phyloP scores from a whole-genome alignment of 2,329 filamentous ascomycete genomes.

The Aureobasidium sp. region DNA sequence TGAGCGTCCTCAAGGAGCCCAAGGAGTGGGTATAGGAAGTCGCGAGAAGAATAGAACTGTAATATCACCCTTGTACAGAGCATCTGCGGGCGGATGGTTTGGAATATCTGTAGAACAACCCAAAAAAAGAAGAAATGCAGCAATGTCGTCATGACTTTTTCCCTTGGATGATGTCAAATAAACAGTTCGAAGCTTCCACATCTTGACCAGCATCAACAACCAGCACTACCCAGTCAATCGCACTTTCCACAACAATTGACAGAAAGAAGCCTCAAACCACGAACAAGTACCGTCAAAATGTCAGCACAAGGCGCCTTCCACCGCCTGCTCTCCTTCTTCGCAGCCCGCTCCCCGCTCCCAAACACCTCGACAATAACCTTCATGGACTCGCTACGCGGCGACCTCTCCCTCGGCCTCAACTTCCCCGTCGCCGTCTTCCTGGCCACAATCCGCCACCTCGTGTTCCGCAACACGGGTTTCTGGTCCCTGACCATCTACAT shows the following conservation, averaged over 20 bases:
- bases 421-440: constrained; percentile 28
- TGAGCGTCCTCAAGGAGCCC: constrained; percentile 59
- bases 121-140: neutral
- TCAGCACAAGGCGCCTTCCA: constrained; percentile 24
- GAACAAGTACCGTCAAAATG: constrained; percentile 1
- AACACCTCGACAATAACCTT: constrained; percentile 27
- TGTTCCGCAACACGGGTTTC: constrained; percentile 24
- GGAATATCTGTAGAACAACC: neutral
- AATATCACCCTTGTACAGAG: constrained; percentile 2
- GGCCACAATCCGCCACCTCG: constrained; percentile 26
- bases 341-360: constrained; percentile 22
- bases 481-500: constrained; percentile 28
- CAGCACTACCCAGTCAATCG: neutral
- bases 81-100: constrained; percentile 10
- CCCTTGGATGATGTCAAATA: neutral
- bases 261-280: neutral
- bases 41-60: neutral
- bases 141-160: constrained; percentile 9
- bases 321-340: constrained; percentile 30
- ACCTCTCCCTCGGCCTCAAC: constrained; percentile 29
- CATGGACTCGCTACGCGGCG: constrained; percentile 27
- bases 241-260: neutral
- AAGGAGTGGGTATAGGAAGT: constrained; percentile 49
- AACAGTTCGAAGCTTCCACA: neutral
- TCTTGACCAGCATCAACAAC: neutral